Conservation (phyloP, 2,329 filamentous ascomycete species). For the Colletotrichum incanum region DNA sequence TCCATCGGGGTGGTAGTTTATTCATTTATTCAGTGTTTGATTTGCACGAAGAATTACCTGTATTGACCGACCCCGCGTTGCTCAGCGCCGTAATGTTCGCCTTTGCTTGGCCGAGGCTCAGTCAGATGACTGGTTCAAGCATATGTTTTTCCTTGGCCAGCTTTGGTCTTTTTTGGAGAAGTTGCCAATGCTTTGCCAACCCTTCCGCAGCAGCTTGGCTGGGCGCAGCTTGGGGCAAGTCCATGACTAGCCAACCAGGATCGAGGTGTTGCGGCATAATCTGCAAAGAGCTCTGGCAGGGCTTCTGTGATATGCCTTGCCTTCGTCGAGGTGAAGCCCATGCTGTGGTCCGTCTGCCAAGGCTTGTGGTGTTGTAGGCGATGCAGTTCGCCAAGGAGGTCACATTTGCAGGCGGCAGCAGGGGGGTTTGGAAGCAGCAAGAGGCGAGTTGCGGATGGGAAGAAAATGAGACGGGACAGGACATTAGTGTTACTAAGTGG, state of each 20-base stretch:
- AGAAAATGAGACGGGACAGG: conserved; percentile 14
- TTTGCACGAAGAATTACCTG: conserved; percentile 3
- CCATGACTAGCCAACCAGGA: not conserved
- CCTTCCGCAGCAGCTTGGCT: conserved; percentile 38
- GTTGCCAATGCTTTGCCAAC: conserved; percentile 37
- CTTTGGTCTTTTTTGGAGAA: not conserved
- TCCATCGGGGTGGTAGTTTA: not conserved
- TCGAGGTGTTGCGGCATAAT: conserved; percentile 14
- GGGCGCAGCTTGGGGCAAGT: conserved; percentile 24
- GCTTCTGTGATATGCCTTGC: conserved; percentile 2
- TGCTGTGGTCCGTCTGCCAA: conserved; percentile 1
- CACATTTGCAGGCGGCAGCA: not conserved
- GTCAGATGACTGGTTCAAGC: conserved; percentile 21
- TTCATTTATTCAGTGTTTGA: not conserved
- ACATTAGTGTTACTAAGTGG: conserved; percentile 13
- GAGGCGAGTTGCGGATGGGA: not conserved
- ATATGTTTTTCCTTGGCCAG: not conserved
- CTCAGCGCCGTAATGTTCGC: not conserved
- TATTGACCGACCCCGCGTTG: not conserved
- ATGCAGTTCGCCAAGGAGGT: conserved; percentile 9
- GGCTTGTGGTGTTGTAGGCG: not conserved
- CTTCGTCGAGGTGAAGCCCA: not conserved
- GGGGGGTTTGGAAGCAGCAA: not conserved
- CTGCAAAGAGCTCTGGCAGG: not conserved
- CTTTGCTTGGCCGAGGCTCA: conserved; percentile 23